Evolutionary conservation across 345 rosid genomes (phyloP).

Genomic region (Camelina sativa): DNA sequence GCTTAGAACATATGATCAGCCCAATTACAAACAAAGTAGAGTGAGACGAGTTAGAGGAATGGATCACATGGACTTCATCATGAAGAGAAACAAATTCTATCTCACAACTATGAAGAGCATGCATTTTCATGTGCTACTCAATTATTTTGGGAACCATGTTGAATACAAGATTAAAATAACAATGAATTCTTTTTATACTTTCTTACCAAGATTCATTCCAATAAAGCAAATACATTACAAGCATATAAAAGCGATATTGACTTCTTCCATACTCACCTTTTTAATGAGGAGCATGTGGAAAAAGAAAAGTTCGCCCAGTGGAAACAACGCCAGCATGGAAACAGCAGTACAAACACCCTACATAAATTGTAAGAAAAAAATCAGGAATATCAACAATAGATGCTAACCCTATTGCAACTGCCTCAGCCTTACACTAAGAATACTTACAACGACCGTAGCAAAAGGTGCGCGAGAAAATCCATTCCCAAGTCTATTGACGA

Average conservation of each 20-base stretch:
- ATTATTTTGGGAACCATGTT: not conserved
- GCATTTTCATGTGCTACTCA: slow-evolving; percentile 10
- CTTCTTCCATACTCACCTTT: slow-evolving; percentile 61
- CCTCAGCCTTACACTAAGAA: slow-evolving; percentile 11
- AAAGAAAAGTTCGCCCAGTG: slow-evolving; percentile 93
- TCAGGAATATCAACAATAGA: slow-evolving; percentile 36
- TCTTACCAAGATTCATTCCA: not conserved
- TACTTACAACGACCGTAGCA: slow-evolving; percentile 90
- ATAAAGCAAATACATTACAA: not conserved
- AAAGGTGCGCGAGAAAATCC: slow-evolving; percentile 96
- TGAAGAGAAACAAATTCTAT: not conserved
- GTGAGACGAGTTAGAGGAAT: not conserved
- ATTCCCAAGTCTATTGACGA: slow-evolving; percentile 93
- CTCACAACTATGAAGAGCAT: slow-evolving; percentile 19
- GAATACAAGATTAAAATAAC: slow-evolving; percentile 3
- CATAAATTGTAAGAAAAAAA: slow-evolving; percentile 33
- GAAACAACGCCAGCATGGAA: slow-evolving; percentile 87
- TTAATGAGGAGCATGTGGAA: slow-evolving; percentile 92
- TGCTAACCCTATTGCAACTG: slow-evolving; percentile 14
- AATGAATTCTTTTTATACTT: not conserved
- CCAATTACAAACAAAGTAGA: not conserved
- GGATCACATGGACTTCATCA: slow-evolving; percentile 11
- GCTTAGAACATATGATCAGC: slow-evolving; percentile 10
- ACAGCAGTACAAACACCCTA: slow-evolving; percentile 89
- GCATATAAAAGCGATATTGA: not conserved